A percentile compares a stretch with the other conserved stretches of the same genome.
phyloP scores from a whole-genome alignment of 2,329 filamentous ascomycete species.

The Aspergillus unguis region DNA sequence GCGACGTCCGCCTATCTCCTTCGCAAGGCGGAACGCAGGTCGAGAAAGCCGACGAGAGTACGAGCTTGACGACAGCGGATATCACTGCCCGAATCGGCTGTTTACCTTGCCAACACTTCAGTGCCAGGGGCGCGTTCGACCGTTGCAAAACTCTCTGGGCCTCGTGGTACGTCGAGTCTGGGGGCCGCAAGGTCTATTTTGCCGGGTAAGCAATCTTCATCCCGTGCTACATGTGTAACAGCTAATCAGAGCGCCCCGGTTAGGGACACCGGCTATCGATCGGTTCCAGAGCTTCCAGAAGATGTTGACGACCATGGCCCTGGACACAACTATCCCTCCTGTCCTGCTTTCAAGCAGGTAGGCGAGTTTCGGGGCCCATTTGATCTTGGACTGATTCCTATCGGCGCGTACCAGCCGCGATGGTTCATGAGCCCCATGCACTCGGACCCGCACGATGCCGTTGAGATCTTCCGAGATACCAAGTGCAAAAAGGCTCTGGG shows the following conservation, averaged over 20 bases:
- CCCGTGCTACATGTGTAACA: background rate
- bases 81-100: slow-evolving; percentile 73
- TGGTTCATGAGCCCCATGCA: slow-evolving; percentile 77
- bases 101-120: slow-evolving; percentile 80
- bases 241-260: slow-evolving; percentile 21
- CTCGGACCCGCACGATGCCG: slow-evolving; percentile 78
- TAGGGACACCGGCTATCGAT: slow-evolving; percentile 86
- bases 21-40: slow-evolving; percentile 27
- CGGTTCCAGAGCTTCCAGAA: slow-evolving; percentile 63
- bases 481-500: slow-evolving; percentile 73
- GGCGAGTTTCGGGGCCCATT: slow-evolving; percentile 78
- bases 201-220: slow-evolving; percentile 51
- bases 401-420: slow-evolving; percentile 72
- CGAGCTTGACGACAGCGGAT: slow-evolving; percentile 29
- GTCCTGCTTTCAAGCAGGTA: slow-evolving; percentile 82
- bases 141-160: slow-evolving; percentile 77
- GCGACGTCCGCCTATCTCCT: slow-evolving; percentile 63
- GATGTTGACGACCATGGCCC: slow-evolving; percentile 68
- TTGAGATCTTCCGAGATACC: slow-evolving; percentile 86
- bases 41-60: slow-evolving; percentile 23
- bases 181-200: slow-evolving; percentile 78
- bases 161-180: slow-evolving; percentile 75
- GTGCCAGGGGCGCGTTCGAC: slow-evolving; percentile 66
- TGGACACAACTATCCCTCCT: slow-evolving; percentile 65
- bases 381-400: slow-evolving; percentile 87